These are phyloP conservation scores for Saccharum spontaneum DNA, from an alignment of 176 grass and related monocot species.

Conservation along the genomic window DNA sequence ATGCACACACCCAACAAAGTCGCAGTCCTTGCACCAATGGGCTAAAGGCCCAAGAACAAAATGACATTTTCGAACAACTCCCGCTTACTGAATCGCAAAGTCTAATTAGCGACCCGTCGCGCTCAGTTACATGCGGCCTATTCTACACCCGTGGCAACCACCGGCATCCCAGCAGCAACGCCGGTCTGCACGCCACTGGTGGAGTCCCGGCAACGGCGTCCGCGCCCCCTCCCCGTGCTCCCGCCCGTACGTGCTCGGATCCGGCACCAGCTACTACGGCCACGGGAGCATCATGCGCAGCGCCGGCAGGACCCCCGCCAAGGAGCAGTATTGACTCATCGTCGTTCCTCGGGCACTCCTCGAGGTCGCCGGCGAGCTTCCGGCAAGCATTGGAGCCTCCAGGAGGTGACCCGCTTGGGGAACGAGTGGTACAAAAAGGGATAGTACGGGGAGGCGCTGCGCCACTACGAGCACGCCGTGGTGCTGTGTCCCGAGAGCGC, in stretches of 20 bases:
- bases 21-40: no score
- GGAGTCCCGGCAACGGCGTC: constrained; percentile 31
- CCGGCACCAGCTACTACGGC: constrained; percentile 86
- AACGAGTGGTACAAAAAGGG: constrained; percentile 89
- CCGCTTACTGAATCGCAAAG: no score
- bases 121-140: no score
- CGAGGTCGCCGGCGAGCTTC: constrained; percentile 31
- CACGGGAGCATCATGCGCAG: constrained; percentile 92
- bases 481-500: constrained; percentile 72
- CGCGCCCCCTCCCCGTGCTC: constrained; percentile 47
- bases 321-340: constrained; percentile 33
- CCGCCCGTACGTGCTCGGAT: constrained; percentile 79
- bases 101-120: no score
- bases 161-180: no score
- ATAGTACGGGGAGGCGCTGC: constrained; percentile 64
- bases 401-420: constrained; percentile 66
- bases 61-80: no score
- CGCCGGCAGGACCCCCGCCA: constrained; percentile 23
- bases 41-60: no score
- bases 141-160: no score
- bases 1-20: no score
- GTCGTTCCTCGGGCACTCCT: constrained; percentile 26
- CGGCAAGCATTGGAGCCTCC: constrained; percentile 37
- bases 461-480: constrained; percentile 68
- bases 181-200: no score